phyloP scores from a whole-genome alignment of 805 yeast species.

The Hanseniaspora nectarophila region DNA sequence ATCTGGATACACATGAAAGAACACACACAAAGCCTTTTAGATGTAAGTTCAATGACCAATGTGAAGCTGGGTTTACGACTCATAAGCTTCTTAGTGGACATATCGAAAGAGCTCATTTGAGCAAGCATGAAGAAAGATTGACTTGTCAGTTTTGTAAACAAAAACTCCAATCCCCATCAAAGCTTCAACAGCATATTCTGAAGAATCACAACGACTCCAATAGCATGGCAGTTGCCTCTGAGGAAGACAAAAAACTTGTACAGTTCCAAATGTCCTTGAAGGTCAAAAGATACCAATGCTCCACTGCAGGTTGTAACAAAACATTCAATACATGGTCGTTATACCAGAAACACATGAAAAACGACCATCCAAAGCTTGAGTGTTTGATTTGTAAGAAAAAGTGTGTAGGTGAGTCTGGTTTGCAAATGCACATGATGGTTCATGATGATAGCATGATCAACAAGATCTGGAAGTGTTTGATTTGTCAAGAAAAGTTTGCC shows the following conservation, averaged over 20 bases:
- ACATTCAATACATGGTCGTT: conserved; percentile 63
- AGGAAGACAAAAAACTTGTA: conserved; percentile 1
- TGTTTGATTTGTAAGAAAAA: conserved; percentile 57
- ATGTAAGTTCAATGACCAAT: conserved; percentile 42
- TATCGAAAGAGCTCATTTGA: conserved; percentile 61
- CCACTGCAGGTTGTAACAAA: conserved; percentile 46
- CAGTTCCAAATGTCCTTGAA: conserved; percentile 10
- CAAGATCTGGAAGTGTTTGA: conserved; percentile 57
- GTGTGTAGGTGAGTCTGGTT: conserved; percentile 61
- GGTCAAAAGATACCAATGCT: conserved; percentile 41
- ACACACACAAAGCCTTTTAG: conserved; percentile 60
- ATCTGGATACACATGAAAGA: conserved; percentile 66
- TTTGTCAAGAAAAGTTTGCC: conserved; percentile 39
- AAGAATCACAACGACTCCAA: conserved; percentile 47
- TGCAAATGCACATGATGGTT: conserved; percentile 58
- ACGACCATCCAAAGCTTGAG: conserved; percentile 56
- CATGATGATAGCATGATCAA: conserved; percentile 46
- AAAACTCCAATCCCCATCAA: conserved; percentile 49
- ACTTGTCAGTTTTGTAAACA: conserved; percentile 54
- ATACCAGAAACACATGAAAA: conserved; percentile 55
- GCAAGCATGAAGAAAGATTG: conserved; percentile 44
- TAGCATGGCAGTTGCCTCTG: neutral
- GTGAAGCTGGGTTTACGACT: conserved; percentile 45
- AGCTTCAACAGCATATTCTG: conserved; percentile 53
- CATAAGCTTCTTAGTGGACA: conserved; percentile 45